Conservation (phyloP, 805 yeast genomes). For the Teunomyces tritomae region DNA sequence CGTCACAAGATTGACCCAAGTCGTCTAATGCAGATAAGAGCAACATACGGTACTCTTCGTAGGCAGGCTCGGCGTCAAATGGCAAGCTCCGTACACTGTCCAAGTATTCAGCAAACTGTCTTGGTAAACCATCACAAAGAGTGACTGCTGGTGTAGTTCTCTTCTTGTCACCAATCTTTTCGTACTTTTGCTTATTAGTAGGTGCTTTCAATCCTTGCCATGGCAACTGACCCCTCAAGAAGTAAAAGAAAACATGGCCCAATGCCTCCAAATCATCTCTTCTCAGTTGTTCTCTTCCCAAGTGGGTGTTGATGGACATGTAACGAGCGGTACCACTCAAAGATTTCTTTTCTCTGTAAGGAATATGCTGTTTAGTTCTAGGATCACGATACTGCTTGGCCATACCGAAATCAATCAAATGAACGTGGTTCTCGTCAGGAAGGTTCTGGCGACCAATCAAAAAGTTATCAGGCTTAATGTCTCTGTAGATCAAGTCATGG, state of each 20-base stretch:
- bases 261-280: conserved; percentile 79
- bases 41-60: conserved; percentile 60
- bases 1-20: conserved; percentile 60
- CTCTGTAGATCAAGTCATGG: conserved; percentile 74
- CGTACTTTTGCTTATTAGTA: conserved; percentile 79
- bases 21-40: conserved; percentile 59
- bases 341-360: conserved; percentile 77
- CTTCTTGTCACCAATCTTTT: conserved; percentile 80
- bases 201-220: conserved; percentile 92
- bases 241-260: conserved; percentile 81
- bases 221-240: conserved; percentile 74
- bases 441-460: conserved; percentile 62
- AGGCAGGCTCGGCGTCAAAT: conserved; percentile 80
- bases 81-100: conserved; percentile 64
- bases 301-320: conserved; percentile 86
- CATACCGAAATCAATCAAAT: conserved; percentile 83
- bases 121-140: conserved; percentile 62
- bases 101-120: conserved; percentile 72
- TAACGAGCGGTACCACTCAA: conserved; percentile 83
- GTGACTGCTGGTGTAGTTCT: conserved; percentile 64
- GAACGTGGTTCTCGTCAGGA: conserved; percentile 64
- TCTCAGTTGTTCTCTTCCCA: conserved; percentile 80
- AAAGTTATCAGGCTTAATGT: conserved; percentile 82
- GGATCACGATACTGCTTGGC: conserved; percentile 84
- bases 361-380: conserved; percentile 74